Base-by-base conservation (phyloP, 495 filamentous ascomycete genomes). In the Xylaria bambusicola region DNA sequence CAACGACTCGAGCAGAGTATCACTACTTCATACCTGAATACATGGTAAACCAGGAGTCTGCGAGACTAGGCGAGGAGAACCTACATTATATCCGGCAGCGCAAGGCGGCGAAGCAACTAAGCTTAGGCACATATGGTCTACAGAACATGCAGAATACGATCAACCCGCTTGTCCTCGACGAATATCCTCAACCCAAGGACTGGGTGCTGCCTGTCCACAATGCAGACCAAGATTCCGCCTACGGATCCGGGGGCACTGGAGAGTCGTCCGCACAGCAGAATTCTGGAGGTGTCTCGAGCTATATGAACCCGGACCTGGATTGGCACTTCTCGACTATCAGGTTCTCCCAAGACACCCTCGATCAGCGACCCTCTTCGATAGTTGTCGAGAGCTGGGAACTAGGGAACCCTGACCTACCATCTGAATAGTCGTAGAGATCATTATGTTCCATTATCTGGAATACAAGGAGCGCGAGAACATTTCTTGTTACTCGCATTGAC, bases 211-310 rank as follows among this genome's bases (percentile, higher is more conserved):
- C 3, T 3, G 27, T 41, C 9, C 2, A 15, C 12, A 5, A 12
- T 24, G 31, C 33, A 12, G 29, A 36, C n/a, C 31, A 42, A 20
- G 51, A 53, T 24, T 53, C 51, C 24, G 51, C 29, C 12, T 53
- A 53, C n/a, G 36, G 3, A 5, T 53, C 51, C n/a, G 8, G 12
- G 21, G 27, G 17, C 20, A 6, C 31, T 15, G 20, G 33, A 9
- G 50, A 40, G 50, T 0, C 50, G 31, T 5, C 29, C 7, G 27
- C 3, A 7, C 29, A 41, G 13, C 38, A n/a, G 15, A 33, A n/a
- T n/a, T n/a, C n/a, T n/a, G n/a, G n/a, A n/a, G n/a, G n/a, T n/a
- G n/a, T n/a, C n/a, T n/a, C n/a, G n/a, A n/a, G n/a, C n/a, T n/a
- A n/a, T n/a, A n/a, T n/a, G n/a, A n/a, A n/a, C n/a, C n/a, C n/a